phyloP scores from a whole-genome alignment of 352 stramenopile species.

The Globisporangium spinosum region DNA sequence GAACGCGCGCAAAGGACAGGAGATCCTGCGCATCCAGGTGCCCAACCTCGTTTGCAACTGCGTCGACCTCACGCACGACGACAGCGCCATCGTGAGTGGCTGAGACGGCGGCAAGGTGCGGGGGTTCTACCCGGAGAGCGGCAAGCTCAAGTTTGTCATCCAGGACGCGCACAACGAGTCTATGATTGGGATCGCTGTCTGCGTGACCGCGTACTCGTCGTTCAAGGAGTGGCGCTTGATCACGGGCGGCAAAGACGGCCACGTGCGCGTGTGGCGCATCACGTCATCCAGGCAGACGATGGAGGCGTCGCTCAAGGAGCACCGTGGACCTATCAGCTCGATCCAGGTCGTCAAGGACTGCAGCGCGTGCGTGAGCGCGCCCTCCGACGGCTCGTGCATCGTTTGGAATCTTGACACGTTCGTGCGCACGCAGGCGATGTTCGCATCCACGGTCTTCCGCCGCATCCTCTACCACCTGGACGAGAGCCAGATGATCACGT shows the following conservation, averaged over 20 bases:
- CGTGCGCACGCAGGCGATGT: constrained; percentile 92
- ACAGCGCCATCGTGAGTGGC: constrained; percentile 90
- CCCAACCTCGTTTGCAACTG: constrained; percentile 96
- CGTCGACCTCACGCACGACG: constrained; percentile 87
- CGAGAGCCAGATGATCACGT: constrained; percentile 95
- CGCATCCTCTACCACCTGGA: constrained; percentile 94
- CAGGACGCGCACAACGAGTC: constrained; percentile 93
- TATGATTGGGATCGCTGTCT: constrained; percentile 92
- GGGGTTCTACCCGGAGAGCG: constrained; percentile 94
- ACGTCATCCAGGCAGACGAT: constrained; percentile 91
- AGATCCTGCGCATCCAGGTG: constrained; percentile 96
- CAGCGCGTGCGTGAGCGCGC: constrained; percentile 72
- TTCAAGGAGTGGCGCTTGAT: constrained; percentile 85
- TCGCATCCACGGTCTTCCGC: constrained; percentile 95
- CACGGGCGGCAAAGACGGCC: constrained; percentile 93
- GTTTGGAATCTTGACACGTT: constrained; percentile 94
- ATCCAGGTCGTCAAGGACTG: constrained; percentile 80
- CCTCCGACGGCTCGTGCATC: constrained; percentile 91
- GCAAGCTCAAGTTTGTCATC: constrained; percentile 97
- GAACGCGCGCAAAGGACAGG: constrained; percentile 88
- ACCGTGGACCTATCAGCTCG: constrained; percentile 91
- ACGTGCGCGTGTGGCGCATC: constrained; percentile 93
- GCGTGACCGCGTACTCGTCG: constrained; percentile 52
- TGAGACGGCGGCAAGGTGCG: constrained; percentile 97
- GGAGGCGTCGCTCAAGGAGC: constrained; percentile 94